phyloP scores from a whole-genome alignment of 179 eudicot genomes.

The Beta corolliflora region DNA sequence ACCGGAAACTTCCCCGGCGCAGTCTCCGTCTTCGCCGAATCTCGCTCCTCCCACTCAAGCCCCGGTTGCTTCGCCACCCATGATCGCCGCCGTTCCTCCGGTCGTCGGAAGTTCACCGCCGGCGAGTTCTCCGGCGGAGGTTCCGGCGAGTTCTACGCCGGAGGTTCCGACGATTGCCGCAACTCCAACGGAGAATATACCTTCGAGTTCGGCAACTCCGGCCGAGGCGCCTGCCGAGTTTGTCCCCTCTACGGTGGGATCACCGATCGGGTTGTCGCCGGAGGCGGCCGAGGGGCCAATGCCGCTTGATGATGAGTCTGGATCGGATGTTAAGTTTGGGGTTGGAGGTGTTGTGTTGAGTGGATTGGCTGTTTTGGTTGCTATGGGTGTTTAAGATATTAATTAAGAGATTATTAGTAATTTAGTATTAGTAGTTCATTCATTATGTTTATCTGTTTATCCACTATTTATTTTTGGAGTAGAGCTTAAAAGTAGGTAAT shows the following conservation, averaged over 20 bases:
- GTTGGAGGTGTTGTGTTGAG: slow-evolving; percentile 20
- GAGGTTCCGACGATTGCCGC: background rate
- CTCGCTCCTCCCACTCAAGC: background rate
- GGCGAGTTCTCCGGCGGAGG: background rate
- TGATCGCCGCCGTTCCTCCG: slow-evolving; percentile 11
- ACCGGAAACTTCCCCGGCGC: background rate
- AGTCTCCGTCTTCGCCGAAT: background rate
- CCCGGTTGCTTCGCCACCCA: background rate
- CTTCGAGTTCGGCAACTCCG: slow-evolving; percentile 25
- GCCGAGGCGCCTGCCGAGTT: slow-evolving; percentile 17
- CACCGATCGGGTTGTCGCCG: slow-evolving; percentile 19
- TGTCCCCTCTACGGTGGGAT: slow-evolving; percentile 16
- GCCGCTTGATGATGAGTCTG: slow-evolving; percentile 15
- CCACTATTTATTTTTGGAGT: background rate
- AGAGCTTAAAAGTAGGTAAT: background rate
- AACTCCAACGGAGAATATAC: slow-evolving; percentile 13
- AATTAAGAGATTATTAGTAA: background rate
- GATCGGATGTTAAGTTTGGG: slow-evolving; percentile 10
- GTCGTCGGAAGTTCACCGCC: background rate
- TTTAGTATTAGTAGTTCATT: background rate
- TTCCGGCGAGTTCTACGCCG: slow-evolving; percentile 11
- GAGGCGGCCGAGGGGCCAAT: slow-evolving; percentile 24
- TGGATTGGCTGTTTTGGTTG: slow-evolving; percentile 25
- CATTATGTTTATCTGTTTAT: background rate
- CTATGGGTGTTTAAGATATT: background rate